These are phyloP conservation scores for Candida endomychidarum DNA, from an alignment of 805 yeast species.

Conservation along the genomic window DNA sequence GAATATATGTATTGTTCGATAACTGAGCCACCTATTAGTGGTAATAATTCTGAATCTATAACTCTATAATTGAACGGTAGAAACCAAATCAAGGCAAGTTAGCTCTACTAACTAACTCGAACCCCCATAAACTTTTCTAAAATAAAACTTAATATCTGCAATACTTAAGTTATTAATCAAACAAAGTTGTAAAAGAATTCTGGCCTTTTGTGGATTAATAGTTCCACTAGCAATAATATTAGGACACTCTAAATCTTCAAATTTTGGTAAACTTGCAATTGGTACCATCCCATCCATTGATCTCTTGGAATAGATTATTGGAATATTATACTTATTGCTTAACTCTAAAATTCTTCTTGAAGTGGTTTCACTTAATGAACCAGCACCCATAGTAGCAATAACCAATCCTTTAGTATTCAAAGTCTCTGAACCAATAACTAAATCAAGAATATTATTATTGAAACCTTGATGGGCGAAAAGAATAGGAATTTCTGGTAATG, in stretches of 20 bases:
- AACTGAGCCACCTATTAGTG: too few species aligned
- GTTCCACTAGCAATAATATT: constrained; percentile 63
- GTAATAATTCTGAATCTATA: too few species aligned
- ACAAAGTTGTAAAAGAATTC: constrained; percentile 58
- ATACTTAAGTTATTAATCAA: constrained; percentile 41
- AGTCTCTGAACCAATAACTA: constrained; percentile 39
- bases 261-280: constrained; percentile 40
- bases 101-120: too few species aligned
- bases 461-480: constrained; percentile 64
- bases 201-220: constrained; percentile 62
- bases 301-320: constrained; percentile 63
- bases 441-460: constrained; percentile 45
- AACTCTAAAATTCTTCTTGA: constrained; percentile 43
- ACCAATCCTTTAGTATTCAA: constrained; percentile 54
- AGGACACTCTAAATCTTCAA: constrained; percentile 18
- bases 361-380: constrained; percentile 55
- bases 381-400: constrained; percentile 72
- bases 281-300: constrained; percentile 75
- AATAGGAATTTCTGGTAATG: constrained; percentile 51
- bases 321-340: constrained; percentile 40
- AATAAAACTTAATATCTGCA: constrained; percentile 43
- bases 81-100: too few species aligned
- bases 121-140: constrained; percentile 56
- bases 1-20: constrained; percentile 1
- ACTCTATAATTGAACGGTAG: too few species aligned